Evolutionary conservation across 1,284 basidiomycete genomes (phyloP).

Genomic region (Austroboletus rostrupii): DNA sequence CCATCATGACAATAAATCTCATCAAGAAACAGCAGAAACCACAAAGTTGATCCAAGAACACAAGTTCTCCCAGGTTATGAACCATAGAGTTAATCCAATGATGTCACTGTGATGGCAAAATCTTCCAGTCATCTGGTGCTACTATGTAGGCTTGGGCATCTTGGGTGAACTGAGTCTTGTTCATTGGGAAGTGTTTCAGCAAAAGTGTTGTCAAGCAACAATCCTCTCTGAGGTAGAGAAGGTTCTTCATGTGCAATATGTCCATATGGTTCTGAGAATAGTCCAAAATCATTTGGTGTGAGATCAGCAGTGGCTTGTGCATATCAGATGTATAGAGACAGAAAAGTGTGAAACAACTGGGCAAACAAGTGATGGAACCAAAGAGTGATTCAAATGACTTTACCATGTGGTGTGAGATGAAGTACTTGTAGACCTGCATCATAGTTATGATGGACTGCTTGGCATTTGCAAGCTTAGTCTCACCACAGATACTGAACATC

Average conservation of each 20-base stretch:
- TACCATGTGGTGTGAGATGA: conserved; percentile 94
- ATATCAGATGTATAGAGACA: conserved; percentile 89
- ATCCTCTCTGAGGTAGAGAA: conserved; percentile 97
- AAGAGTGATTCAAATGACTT: no score
- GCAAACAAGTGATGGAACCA: conserved; percentile 96
- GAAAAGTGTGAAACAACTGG: conserved; percentile 96
- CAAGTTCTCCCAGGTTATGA: conserved; percentile 91
- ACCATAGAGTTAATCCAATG: conserved; percentile 99
- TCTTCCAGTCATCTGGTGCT: conserved; percentile 90
- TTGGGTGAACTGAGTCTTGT: conserved; percentile 92
- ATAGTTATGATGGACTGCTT: conserved; percentile 95
- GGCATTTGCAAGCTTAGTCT: conserved; percentile 83
- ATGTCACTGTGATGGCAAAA: conserved; percentile 94
- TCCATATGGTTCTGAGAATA: conserved; percentile 97
- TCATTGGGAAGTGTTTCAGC: conserved; percentile 88
- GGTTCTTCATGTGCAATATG: conserved; percentile 96
- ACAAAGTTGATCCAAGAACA: conserved; percentile 91
- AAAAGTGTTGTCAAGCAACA: conserved; percentile 94
- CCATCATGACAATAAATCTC: conserved; percentile 97
- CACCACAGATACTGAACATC: no score
- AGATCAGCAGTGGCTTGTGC: conserved; percentile 84
- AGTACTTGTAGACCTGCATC: conserved; percentile 99
- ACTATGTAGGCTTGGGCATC: conserved; percentile 92
- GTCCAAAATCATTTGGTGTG: conserved; percentile 86
- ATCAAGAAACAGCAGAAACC: conserved; percentile 99